Conservation (phyloP, 2,329 filamentous ascomycete species). For the Penicillium sp. region DNA sequence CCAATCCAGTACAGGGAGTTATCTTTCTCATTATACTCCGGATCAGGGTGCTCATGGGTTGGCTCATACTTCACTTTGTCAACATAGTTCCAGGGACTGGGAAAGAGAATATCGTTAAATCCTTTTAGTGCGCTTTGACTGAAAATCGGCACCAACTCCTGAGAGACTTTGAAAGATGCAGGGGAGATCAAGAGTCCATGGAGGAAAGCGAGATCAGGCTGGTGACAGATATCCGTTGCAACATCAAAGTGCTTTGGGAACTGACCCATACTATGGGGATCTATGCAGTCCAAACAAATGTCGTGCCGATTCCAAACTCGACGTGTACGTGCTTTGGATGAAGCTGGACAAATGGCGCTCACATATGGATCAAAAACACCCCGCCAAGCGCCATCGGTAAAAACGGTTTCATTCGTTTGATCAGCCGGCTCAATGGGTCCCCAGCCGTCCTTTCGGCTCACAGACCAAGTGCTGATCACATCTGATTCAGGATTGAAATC, state of each 20-base stretch:
- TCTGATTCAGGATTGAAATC: constrained; percentile 18
- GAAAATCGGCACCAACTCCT: constrained; percentile 71
- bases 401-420: constrained; percentile 35
- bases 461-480: constrained; percentile 36
- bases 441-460: constrained; percentile 40
- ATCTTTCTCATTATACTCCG: constrained; percentile 61
- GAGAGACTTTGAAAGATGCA: constrained; percentile 61
- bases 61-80: constrained; percentile 57
- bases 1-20: constrained; percentile 74
- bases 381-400: constrained; percentile 42
- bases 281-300: constrained; percentile 64
- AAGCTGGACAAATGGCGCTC: constrained; percentile 61
- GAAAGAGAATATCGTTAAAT: constrained; percentile 76
- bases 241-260: constrained; percentile 67
- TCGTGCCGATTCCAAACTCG: constrained; percentile 64
- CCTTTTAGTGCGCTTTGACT: constrained; percentile 70
- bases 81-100: constrained; percentile 62
- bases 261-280: constrained; percentile 65
- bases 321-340: constrained; percentile 59
- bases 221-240: constrained; percentile 69
- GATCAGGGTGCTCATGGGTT: constrained; percentile 53
- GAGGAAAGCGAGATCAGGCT: constrained; percentile 71
- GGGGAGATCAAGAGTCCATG: constrained; percentile 72
- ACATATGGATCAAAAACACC: constrained; percentile 43
- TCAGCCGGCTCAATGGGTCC: constrained; percentile 35